Evolutionary conservation across 1,139 yeast species (phyloP), one percentile per base, ranked within the genome.

Genomic region (Taphrina sp.): DNA sequence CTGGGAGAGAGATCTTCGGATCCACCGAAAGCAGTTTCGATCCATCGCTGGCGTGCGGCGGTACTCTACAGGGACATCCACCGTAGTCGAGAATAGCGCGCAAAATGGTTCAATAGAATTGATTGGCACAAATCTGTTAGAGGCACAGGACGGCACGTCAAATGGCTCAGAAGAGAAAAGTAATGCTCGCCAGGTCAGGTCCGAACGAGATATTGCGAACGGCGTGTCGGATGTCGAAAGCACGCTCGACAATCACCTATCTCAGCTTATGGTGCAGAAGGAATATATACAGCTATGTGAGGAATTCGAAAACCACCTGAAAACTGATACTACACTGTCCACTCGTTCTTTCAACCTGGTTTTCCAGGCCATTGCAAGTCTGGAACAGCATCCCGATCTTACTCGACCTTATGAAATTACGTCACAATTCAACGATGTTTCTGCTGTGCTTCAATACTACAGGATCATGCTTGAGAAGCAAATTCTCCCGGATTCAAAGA

Each of bases 31-130:
- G 26, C 47, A 43, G 12, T 43, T 31, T 20, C 47, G 47, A 7
- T 29, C 47, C 4, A 43, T 43, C 14, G 54, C 54, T 12, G 35
- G 54, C 23, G 24, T 31, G 3, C 45, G 54, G 17, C 54, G 54
- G 10, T 49, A 49, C 16, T 49, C 54, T n/a, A 49, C 54, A 2
- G 54, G 54, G 10, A 39, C 54, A 3, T 16, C 16, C 17, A 31
- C 29, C 10, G 29, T 31, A 14, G 31, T n/a, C 14, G 47, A 43
- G 29, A 10, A 41, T 5, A 43, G 3, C 10, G 23, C 16, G 3
- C 29, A 43, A 8, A 22, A 31, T 14, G 17, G 24, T 8, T 17
- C 29, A 14, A 14, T 43, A 14, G 29, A 20, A 5, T 19, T 43
- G 24, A n/a, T 31, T 26, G 47, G 47, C 14, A 7, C 26, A 5